Evolutionary conservation across 2,329 filamentous ascomycete genomes (phyloP).

Genomic region (Aspergillus pseudoterreus): DNA sequence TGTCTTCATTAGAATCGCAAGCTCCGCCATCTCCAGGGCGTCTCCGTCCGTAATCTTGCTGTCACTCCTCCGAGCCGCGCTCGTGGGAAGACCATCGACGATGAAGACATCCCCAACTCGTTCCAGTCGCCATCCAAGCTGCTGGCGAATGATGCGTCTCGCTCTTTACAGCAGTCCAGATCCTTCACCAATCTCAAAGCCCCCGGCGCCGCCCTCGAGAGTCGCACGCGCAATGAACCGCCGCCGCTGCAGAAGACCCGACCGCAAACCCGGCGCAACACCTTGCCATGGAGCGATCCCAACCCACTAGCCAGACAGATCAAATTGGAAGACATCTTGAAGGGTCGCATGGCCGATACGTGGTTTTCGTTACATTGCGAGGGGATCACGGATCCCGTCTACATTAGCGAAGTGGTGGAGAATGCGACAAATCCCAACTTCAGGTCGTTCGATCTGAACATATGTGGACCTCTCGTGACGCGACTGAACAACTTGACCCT

Average conservation of each 20-base stretch:
- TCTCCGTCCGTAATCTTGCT: conserved; percentile 81
- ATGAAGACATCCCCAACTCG: conserved; percentile 66
- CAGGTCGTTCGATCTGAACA: conserved; percentile 72
- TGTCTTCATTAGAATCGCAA: conserved; percentile 65
- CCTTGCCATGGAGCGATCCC: conserved; percentile 60
- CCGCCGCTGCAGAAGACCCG: conserved; percentile 15
- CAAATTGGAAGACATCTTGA: conserved; percentile 69
- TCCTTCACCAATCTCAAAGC: conserved; percentile 55
- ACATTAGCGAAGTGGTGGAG: conserved; percentile 78
- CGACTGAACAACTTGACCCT: conserved; percentile 63
- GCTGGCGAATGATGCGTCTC: conserved; percentile 49
- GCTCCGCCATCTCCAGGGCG: conserved; percentile 79
- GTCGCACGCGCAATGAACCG: conserved; percentile 12
- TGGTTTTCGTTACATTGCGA: conserved; percentile 82
- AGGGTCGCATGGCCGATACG: conserved; percentile 72
- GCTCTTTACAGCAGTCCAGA: conserved; percentile 53
- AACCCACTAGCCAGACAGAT: conserved; percentile 63
- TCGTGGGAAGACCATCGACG: conserved; percentile 66
- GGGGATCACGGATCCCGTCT: conserved; percentile 68
- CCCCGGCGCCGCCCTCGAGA: conserved; percentile 4
- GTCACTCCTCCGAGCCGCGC: conserved; percentile 55
- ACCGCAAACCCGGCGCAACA: conserved; percentile 54
- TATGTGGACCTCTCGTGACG: conserved; percentile 60
- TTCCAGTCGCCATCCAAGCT: conserved; percentile 66
- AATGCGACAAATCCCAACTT: conserved; percentile 90